These are phyloP conservation scores for Rubia yunnanensis DNA, from an alignment of 257 asterid genomes.

Conservation along the genomic window DNA sequence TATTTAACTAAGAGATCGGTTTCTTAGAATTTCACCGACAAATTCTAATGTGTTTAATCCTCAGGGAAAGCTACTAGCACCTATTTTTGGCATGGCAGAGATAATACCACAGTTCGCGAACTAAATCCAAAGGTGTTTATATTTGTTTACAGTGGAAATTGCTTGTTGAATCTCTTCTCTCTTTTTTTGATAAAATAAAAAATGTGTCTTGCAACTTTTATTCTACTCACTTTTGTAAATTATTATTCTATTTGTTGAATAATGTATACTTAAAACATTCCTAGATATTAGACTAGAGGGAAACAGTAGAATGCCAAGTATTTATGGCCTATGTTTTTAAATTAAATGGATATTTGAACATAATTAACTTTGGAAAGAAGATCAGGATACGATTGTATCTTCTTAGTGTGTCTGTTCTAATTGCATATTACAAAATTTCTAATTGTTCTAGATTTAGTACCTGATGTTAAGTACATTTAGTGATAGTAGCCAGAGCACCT, in stretches of 20 bases:
- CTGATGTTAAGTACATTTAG: background rate
- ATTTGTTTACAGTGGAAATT: slow-evolving; percentile 6
- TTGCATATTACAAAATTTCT: background rate
- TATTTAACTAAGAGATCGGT: background rate
- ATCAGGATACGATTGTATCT: background rate
- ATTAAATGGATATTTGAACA: background rate
- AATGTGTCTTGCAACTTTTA: background rate
- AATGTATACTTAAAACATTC: background rate
- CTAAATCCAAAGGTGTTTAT: slow-evolving; percentile 84
- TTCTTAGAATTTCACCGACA: background rate
- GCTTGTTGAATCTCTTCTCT: background rate
- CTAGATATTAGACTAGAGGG: background rate
- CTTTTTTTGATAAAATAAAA: slow-evolving; percentile 5
- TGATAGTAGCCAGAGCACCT: background rate
- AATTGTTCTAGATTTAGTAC: background rate
- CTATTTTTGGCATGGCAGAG: slow-evolving; percentile 98
- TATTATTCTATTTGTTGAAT: slow-evolving; percentile 3
- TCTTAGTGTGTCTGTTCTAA: background rate
- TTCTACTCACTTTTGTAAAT: too few relatives aligned
- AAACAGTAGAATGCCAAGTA: background rate
- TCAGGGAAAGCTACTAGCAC: slow-evolving; percentile 64
- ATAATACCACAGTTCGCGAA: slow-evolving; percentile 51
- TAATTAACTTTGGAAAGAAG: background rate
- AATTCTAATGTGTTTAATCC: slow-evolving; percentile 11
- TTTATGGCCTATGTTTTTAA: background rate